Evolutionary conservation across 129 eudicot species (phyloP).

Genomic region (Silybum marianum): DNA sequence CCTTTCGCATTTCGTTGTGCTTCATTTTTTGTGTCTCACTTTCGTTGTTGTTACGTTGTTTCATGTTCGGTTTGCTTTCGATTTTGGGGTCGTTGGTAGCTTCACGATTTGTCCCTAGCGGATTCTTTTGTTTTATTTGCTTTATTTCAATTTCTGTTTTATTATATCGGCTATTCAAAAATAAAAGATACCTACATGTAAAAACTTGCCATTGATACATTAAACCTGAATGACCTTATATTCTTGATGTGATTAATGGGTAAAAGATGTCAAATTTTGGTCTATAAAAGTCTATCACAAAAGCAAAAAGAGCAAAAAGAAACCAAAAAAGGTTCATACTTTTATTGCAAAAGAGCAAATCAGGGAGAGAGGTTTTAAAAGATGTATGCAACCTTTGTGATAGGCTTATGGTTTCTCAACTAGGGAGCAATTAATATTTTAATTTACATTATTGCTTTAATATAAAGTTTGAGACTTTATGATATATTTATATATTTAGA

Average conservation of each 20-base stretch:
- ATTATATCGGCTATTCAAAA: too few relatives aligned
- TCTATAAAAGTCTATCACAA: neutral
- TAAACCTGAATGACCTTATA: neutral
- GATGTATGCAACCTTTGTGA: conserved; percentile 13
- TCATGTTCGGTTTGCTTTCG: too few relatives aligned
- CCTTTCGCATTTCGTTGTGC: too few relatives aligned
- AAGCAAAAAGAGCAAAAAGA: neutral
- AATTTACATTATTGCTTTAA: conserved; percentile 10
- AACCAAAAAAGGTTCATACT: neutral
- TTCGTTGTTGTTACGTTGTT: too few relatives aligned
- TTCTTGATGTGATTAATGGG: neutral
- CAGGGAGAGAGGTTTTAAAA: conserved; percentile 5
- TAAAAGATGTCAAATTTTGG: neutral
- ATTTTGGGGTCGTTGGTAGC: too few relatives aligned
- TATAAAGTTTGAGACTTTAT: conserved; percentile 11
- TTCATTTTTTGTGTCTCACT: too few relatives aligned
- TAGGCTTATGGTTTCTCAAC: conserved; percentile 28
- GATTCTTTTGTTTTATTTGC: too few relatives aligned
- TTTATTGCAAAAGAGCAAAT: conserved; percentile 24
- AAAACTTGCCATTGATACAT: neutral
- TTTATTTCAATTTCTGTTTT: too few relatives aligned
- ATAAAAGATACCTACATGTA: too few relatives aligned
- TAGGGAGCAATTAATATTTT: conserved; percentile 31
- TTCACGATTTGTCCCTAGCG: too few relatives aligned
- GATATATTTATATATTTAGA: neutral